These are phyloP conservation scores for Bertia moriformis DNA, from an alignment of 2,329 filamentous ascomycete genomes.

Conservation along the genomic window DNA sequence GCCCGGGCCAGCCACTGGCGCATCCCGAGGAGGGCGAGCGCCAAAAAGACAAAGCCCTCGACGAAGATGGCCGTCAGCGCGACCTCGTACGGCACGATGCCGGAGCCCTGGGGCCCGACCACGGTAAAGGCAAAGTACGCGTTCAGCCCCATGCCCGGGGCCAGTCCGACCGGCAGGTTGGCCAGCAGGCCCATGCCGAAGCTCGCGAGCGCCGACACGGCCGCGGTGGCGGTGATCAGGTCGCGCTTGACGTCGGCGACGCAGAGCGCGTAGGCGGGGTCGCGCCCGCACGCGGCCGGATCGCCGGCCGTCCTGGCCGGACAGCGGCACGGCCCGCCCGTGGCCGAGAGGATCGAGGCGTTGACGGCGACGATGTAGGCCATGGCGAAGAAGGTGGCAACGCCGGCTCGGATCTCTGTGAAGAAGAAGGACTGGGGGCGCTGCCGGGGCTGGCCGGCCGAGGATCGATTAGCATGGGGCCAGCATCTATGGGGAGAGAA, in stretches of 20 bases:
- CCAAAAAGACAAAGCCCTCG: slow-evolving; percentile 27
- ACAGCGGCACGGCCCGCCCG: slow-evolving; percentile 30
- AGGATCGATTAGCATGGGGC: background rate
- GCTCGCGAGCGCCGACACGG: slow-evolving; percentile 64
- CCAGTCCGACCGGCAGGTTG: slow-evolving; percentile 52
- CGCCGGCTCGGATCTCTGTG: slow-evolving; percentile 45
- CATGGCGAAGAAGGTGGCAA: slow-evolving; percentile 58
- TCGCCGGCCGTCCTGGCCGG: slow-evolving; percentile 32
- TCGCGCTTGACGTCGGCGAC: slow-evolving; percentile 55
- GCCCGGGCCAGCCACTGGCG: slow-evolving; percentile 78
- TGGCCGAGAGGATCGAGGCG: slow-evolving; percentile 5
- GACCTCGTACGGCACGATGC: slow-evolving; percentile 38
- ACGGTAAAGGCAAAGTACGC: slow-evolving; percentile 37
- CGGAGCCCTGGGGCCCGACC: slow-evolving; percentile 28
- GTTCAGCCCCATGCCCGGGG: slow-evolving; percentile 48
- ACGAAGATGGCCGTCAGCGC: slow-evolving; percentile 48
- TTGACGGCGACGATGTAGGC: slow-evolving; percentile 17
- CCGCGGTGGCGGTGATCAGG: slow-evolving; percentile 70
- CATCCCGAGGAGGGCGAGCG: slow-evolving; percentile 62
- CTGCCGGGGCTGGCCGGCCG: slow-evolving; percentile 26
- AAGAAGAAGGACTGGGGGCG: slow-evolving; percentile 42
- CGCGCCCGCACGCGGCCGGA: slow-evolving; percentile 32
- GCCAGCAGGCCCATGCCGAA: slow-evolving; percentile 74
- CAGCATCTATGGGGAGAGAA: background rate
- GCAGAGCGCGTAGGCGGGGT: slow-evolving; percentile 49